Percentiles rank a stretch among this genome's conserved stretches.
Evolutionary conservation across 306 rosid genomes (phyloP).

Genomic region (Trifolium dubium): DNA sequence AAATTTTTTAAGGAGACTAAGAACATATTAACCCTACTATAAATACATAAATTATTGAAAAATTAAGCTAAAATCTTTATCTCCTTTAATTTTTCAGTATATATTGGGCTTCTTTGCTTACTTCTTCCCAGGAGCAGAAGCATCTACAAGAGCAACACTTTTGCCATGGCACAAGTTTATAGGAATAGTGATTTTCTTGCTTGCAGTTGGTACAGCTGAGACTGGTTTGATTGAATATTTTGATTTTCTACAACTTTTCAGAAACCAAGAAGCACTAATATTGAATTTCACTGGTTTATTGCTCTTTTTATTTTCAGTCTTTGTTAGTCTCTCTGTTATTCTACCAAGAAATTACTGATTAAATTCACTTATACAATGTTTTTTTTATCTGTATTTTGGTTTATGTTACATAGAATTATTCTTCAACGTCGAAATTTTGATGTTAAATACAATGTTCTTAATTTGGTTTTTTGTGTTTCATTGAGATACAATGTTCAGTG

Average conservation of each 20-base stretch:
- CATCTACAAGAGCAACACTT: conserved; percentile 46
- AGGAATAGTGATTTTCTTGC: conserved; percentile 57
- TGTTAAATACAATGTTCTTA: background rate
- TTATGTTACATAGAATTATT: background rate
- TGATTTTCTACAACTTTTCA: background rate
- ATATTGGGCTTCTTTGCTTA: conserved; percentile 52
- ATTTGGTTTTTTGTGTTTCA: background rate
- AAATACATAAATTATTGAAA: too few relatives aligned
- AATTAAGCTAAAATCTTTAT: background rate
- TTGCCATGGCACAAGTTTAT: conserved; percentile 74
- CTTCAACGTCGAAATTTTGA: background rate
- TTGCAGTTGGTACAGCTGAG: conserved; percentile 60
- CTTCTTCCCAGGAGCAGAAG: conserved; percentile 61
- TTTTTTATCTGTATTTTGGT: background rate
- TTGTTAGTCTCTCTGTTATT: conserved; percentile 56
- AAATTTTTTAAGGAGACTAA: too few relatives aligned
- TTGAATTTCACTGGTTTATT: conserved; percentile 72
- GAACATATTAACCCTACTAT: too few relatives aligned
- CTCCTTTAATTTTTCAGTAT: conserved; percentile 45
- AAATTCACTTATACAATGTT: background rate
- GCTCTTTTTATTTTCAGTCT: conserved; percentile 57
- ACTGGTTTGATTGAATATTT: conserved; percentile 53
- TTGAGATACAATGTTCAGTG: too few relatives aligned
- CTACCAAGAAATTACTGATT: conserved; percentile 51
- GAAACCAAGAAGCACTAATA: conserved; percentile 48